Base-by-base conservation (phyloP, 208 protist species). In the Naegleria gruberi region DNA sequence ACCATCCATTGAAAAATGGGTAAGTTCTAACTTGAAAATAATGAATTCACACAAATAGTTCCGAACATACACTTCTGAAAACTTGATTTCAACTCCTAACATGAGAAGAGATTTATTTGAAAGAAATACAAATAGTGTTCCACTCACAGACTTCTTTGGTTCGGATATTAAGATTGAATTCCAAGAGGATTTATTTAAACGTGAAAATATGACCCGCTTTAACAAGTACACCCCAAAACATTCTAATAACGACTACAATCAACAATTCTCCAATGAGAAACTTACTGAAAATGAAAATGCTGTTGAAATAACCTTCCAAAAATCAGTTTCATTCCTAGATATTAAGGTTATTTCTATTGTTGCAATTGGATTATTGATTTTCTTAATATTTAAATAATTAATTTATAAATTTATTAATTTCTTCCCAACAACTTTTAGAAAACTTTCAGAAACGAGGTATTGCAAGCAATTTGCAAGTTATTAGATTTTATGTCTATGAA, bases 111-210 rank as follows among this genome's bases (percentile, higher is more conserved):
- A 65, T 65, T 55, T 86, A 30, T 51, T 46, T 74, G 1, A 2
- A 37, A 85, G 42, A 85, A n/a, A 57, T n/a, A 15, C 55, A 5
- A 4, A 41, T 3, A 15, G 1, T 10, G 42, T 90, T 0, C 89
- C 89, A 4, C 51, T 90, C 40, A 77, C 89, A 6, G 89, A 90
- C 26, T 90, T 90, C 41, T 90, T 90, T 34, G 89, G 81, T 17
- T 73, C 65, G 30, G 73, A 87, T 46, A 55, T 85, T 41, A 73
- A 90, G 30, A 41, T 90, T 6, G 19, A 89, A 45, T 89, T 89
- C 23, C 65, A 77, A 77, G 51, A 65, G 2, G 51, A 65, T 3
- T 23, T 3, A 65, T 65, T 30, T 65, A 10, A 10, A 65, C 2
- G 51, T 30, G 51, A 23, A 65, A 65, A 65, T 65, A 23, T 23